A percentile compares a stretch with the other conserved stretches of the same genome.
Conservation (phyloP, 371 early-diverging fungal genomes). For the Mucor sp. region DNA sequence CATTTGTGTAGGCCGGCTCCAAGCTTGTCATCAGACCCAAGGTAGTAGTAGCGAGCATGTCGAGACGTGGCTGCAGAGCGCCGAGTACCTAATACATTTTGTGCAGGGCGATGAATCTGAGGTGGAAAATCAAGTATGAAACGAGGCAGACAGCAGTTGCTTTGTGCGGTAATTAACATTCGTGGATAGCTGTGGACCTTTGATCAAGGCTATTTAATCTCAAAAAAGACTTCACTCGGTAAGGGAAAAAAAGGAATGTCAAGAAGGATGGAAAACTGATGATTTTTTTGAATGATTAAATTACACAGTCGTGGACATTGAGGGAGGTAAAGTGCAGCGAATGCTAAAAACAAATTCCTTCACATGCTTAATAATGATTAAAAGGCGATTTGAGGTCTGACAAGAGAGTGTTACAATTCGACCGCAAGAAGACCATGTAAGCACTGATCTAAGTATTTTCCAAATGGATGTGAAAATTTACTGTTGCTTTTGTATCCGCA, state of each 20-base stretch:
- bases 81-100: background rate
- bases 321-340: conserved; percentile 31
- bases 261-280: background rate
- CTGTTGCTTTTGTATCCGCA: background rate
- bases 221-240: conserved; percentile 38
- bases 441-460: background rate
- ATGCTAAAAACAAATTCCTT: background rate
- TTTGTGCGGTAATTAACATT: background rate
- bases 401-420: conserved; percentile 44
- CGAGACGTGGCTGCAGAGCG: background rate
- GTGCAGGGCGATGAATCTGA: background rate
- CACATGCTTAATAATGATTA: conserved; percentile 5
- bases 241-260: conserved; percentile 3
- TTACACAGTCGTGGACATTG: conserved; percentile 37
- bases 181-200: conserved; percentile 31
- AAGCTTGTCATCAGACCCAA: conserved; percentile 7
- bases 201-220: conserved; percentile 36
- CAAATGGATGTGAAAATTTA: background rate
- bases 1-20: conserved; percentile 12
- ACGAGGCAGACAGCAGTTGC: background rate
- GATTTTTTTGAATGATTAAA: background rate
- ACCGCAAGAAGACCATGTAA: conserved; percentile 39
- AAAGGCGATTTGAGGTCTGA: conserved; percentile 19
- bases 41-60: conserved; percentile 10
- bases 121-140: background rate